phyloP scores from a whole-genome alignment of 257 asterid genomes.

The Ballota nigra region DNA sequence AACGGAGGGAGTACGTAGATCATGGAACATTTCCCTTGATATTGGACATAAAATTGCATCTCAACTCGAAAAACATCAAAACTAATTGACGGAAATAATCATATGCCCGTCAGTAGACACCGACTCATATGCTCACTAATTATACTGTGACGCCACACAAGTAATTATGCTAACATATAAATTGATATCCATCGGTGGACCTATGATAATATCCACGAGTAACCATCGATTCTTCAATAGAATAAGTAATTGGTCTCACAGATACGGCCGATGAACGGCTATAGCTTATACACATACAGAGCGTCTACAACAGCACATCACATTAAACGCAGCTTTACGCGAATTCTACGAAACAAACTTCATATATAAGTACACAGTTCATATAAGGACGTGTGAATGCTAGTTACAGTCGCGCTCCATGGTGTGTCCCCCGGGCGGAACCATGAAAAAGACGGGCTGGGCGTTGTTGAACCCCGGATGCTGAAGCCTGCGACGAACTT shows the following conservation, averaged over 20 bases:
- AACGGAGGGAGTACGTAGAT: too few relatives aligned
- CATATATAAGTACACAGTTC: not conserved
- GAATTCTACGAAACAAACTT: slow-evolving; percentile 9
- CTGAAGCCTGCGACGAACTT: slow-evolving; percentile 89
- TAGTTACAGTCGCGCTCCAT: slow-evolving; percentile 60
- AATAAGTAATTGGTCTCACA: not conserved
- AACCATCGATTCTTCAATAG: too few relatives aligned
- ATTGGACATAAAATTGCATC: too few relatives aligned
- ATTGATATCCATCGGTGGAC: too few relatives aligned
- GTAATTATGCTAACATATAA: too few relatives aligned
- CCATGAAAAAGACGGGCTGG: slow-evolving; percentile 63
- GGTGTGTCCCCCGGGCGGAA: slow-evolving; percentile 75
- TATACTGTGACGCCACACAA: too few relatives aligned
- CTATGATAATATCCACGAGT: too few relatives aligned
- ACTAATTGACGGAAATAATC: too few relatives aligned
- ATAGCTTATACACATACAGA: not conserved
- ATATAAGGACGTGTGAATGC: not conserved
- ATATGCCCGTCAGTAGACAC: too few relatives aligned
- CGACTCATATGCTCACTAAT: too few relatives aligned
- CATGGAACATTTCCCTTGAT: too few relatives aligned
- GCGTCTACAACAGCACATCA: not conserved
- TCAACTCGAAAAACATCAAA: too few relatives aligned
- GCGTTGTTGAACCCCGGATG: slow-evolving; percentile 77
- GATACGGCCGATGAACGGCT: not conserved
- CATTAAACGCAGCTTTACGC: not conserved